phyloP scores from a whole-genome alignment of 1,284 basidiomycete genomes.

The Flammula alnicola region DNA sequence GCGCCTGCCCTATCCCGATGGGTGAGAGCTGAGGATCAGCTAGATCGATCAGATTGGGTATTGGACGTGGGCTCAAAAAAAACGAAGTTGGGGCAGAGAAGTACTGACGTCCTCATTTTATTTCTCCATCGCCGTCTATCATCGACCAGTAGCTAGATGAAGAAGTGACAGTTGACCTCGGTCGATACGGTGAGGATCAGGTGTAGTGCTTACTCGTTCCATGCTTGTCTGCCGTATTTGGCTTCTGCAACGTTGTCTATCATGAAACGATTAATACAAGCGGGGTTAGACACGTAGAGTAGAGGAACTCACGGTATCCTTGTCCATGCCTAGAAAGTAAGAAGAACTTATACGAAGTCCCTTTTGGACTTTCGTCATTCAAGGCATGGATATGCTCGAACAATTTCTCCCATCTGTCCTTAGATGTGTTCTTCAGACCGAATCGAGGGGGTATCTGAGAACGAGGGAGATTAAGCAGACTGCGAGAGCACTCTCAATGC shows the following conservation, averaged over 20 bases:
- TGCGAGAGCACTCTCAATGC: no score
- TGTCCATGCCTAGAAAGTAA: no score
- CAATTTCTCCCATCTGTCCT: no score
- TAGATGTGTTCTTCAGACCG: no score
- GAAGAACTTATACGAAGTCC: no score
- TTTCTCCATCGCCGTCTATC: constrained; percentile 69
- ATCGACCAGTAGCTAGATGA: constrained; percentile 68
- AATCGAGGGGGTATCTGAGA: no score
- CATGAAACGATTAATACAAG: no score
- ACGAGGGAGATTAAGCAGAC: no score
- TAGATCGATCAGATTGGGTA: constrained; percentile 22
- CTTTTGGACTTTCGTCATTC: no score
- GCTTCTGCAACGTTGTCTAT: constrained; percentile 75
- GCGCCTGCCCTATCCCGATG: constrained; percentile 69
- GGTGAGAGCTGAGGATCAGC: constrained; percentile 80
- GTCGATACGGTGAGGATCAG: background rate
- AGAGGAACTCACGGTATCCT: no score
- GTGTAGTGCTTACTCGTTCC: constrained; percentile 54
- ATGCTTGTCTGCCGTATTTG: constrained; percentile 70
- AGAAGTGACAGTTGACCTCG: background rate
- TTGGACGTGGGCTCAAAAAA: background rate
- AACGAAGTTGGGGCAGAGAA: constrained; percentile 2
- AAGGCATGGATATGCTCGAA: no score
- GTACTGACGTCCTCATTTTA: constrained; percentile 79
- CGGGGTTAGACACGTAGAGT: no score